phyloP scores from a whole-genome alignment of 1,284 basidiomycete species.

The Trichosporon coremiiforme region DNA sequence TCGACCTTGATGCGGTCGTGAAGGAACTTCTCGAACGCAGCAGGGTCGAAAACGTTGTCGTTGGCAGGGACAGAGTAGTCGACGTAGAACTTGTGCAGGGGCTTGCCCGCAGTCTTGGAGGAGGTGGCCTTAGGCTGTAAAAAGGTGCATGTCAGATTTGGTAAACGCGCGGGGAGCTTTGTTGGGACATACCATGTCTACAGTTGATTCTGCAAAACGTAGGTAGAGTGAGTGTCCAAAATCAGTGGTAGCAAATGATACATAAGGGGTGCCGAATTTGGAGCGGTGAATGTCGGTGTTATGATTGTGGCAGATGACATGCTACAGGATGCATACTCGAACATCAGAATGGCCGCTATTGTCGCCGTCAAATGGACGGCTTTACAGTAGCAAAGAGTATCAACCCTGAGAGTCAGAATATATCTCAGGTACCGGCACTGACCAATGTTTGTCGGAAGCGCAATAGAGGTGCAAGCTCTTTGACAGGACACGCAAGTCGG shows the following conservation, averaged over 20 bases:
- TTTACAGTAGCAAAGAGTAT: background rate
- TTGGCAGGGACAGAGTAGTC: conserved; percentile 91
- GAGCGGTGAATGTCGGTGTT: too few species aligned
- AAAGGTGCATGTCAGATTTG: background rate
- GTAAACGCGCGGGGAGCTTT: too few species aligned
- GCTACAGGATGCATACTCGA: too few species aligned
- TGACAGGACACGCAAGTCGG: conserved; percentile 41
- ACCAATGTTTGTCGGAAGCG: conserved; percentile 44
- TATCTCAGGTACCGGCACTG: too few species aligned
- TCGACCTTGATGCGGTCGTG: conserved; percentile 89
- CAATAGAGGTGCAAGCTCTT: conserved; percentile 46
- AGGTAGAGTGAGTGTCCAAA: conserved; percentile 10
- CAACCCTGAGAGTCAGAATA: background rate
- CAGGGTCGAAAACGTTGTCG: conserved; percentile 88
- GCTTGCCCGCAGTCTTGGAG: conserved; percentile 64
- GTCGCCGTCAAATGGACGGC: too few species aligned
- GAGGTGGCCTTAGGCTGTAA: conserved; percentile 52
- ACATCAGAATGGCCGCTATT: too few species aligned
- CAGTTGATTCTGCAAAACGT: conserved; percentile 36
- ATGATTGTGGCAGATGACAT: too few species aligned
- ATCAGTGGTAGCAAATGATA: too few species aligned
- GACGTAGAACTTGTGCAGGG: conserved; percentile 82
- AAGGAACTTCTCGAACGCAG: conserved; percentile 88
- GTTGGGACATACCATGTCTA: conserved; percentile 33
- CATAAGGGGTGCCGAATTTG: too few species aligned